Evolutionary conservation across 345 rosid species (phyloP).

Genomic region (Hirschfeldia incana): DNA sequence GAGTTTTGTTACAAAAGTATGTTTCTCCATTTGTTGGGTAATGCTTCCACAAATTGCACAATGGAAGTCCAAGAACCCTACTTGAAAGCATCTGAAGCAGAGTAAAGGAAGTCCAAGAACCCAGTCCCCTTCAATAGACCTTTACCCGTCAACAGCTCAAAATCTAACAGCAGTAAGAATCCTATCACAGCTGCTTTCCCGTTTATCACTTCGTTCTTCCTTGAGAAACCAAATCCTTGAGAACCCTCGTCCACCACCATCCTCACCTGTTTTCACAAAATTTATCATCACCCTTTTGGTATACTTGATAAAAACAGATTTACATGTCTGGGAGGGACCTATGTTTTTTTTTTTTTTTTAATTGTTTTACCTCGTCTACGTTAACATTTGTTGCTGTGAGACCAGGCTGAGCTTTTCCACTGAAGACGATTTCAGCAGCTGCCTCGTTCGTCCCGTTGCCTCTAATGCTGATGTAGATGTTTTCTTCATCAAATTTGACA

Average conservation of each 20-base stretch:
- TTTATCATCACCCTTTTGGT: neutral
- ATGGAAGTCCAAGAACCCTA: conserved; percentile 30
- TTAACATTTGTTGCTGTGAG: conserved; percentile 81
- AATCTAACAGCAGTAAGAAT: conserved; percentile 80
- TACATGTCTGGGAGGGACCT: neutral
- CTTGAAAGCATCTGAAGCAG: conserved; percentile 69
- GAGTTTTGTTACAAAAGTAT: conserved; percentile 11
- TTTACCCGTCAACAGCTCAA: conserved; percentile 90
- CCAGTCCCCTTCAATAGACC: conserved; percentile 94
- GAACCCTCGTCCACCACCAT: conserved; percentile 80
- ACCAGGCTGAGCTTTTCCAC: conserved; percentile 94
- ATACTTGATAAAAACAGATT: neutral
- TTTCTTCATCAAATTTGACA: conserved; percentile 71
- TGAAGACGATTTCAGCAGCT: conserved; percentile 84
- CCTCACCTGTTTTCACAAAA: conserved; percentile 59
- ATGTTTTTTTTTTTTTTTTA: neutral
- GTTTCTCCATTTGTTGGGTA: neutral
- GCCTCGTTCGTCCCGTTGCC: conserved; percentile 54
- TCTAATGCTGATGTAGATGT: conserved; percentile 67
- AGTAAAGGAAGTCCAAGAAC: conserved; percentile 81
- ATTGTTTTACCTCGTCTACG: conserved; percentile 73
- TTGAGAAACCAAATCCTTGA: conserved; percentile 77
- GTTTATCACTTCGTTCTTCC: conserved; percentile 77
- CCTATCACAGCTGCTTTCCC: conserved; percentile 94
- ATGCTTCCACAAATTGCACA: conserved; percentile 19